Evolutionary conservation across 2,329 filamentous ascomycete species (phyloP), one percentile per base, ranked within the genome.

Genomic region (Aspergillus bombycis): DNA sequence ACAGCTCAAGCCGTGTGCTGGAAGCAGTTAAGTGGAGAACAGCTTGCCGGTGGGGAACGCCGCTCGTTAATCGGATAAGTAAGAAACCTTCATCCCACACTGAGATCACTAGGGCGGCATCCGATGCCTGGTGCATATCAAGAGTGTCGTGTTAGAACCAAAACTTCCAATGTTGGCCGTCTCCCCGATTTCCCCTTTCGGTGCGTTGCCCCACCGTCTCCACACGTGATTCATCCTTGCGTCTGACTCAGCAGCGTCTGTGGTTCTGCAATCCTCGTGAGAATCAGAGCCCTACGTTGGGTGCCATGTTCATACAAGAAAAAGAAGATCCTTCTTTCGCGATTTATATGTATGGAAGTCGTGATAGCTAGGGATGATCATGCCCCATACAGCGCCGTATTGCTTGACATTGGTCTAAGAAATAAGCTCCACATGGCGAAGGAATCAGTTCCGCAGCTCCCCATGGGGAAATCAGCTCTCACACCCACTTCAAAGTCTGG

Each of bases 171-270:
- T 71, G 66, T 63, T 68, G 55, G 64, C 60, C 54, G 52, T 56
- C 62, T 61, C 57, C 65, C 68, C 68, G 69, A 67, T 70, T 71
- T 64, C 69, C 68, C 45, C 30, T 67, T 69, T 55, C 63, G 45
- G 68, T 36, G 23, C 12, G 43, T 41, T 58, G 48, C 64, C 62
- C 67, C 62, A 62, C 65, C 30, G 23, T 4, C n/a, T n/a, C 28
- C 19, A 61, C 68, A 70, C 67, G 67, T 70, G 69, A 64, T 60
- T 26, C 52, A 23, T 55, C n/a, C 46, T 46, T 38, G 9, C 14
- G 12, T 28, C 43, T 65, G 60, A 66, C 61, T 66, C 61, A 65
- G 61, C 61, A 21, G 32, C 16, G n/a, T 36, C 11, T 21, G 30
- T 45, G 53, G 32, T 45, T 41, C 21, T 46, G 14, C 34, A 36